Evolutionary conservation across 1,139 yeast genomes (phyloP).

Genomic region (Debaryomycetaceae sp.): DNA sequence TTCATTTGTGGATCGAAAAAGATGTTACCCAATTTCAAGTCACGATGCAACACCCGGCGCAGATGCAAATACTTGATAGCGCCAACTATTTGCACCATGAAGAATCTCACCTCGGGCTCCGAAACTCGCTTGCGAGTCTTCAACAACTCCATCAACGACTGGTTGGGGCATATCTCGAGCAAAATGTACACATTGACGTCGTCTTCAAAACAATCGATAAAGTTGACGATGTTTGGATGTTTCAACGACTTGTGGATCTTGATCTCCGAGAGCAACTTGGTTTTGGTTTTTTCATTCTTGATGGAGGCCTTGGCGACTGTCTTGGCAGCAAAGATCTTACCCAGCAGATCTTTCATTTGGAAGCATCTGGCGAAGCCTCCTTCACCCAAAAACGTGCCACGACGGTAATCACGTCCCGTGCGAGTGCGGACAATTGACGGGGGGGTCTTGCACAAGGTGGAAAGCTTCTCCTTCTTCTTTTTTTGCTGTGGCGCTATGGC

Average conservation of each 20-base stretch:
- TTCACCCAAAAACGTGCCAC: constrained; percentile 91
- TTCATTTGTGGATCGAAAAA: constrained; percentile 92
- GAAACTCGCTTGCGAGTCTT: constrained; percentile 76
- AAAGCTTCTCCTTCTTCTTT: constrained; percentile 81
- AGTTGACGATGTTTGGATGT: constrained; percentile 87
- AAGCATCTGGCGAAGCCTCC: constrained; percentile 99
- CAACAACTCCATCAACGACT: constrained; percentile 86
- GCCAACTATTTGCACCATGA: constrained; percentile 90
- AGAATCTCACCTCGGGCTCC: constrained; percentile 88
- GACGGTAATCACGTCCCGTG: constrained; percentile 81
- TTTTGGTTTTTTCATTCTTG: constrained; percentile 84
- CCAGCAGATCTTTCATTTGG: constrained; percentile 88
- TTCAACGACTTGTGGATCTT: constrained; percentile 89
- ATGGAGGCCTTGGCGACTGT: constrained; percentile 96
- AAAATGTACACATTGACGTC: constrained; percentile 88
- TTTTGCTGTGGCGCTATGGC: constrained; percentile 12
- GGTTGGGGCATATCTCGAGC: constrained; percentile 91
- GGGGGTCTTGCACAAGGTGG: constrained; percentile 89
- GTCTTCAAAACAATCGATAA: constrained; percentile 93
- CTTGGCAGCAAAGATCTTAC: constrained; percentile 90
- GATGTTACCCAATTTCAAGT: constrained; percentile 88
- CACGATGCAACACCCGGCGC: constrained; percentile 92
- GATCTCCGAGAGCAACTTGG: constrained; percentile 86
- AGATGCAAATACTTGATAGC: constrained; percentile 91
- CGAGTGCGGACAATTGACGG: constrained; percentile 88